Conservation (phyloP, 2,329 filamentous ascomycete species). For the Cladosporium cucumerinum region DNA sequence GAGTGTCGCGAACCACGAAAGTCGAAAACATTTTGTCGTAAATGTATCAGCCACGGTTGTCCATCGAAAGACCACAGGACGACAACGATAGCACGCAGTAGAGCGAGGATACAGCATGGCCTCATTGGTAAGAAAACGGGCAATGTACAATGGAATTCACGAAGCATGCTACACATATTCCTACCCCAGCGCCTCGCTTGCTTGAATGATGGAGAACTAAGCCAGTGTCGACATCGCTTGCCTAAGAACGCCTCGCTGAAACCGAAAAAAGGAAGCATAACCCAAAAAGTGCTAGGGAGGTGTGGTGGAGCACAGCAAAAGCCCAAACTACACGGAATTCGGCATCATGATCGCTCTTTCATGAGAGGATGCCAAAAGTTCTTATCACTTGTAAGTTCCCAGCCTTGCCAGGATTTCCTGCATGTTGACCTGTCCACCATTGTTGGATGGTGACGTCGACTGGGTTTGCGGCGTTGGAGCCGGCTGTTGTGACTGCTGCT, state of each 20-base stretch:
- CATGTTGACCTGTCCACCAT: conserved; percentile 47
- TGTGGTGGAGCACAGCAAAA: not conserved
- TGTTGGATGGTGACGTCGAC: conserved; percentile 14
- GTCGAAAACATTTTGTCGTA: not conserved
- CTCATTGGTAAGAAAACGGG: not conserved
- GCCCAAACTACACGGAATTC: not conserved
- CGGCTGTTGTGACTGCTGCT: conserved; percentile 34
- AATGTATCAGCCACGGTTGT: not conserved
- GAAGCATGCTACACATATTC: not conserved
- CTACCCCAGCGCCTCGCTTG: not conserved
- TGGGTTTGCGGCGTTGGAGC: conserved; percentile 25
- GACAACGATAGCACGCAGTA: not conserved
- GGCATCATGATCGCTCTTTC: not conserved
- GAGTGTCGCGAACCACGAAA: not conserved
- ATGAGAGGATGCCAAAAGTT: not conserved
- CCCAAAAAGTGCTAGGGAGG: not conserved
- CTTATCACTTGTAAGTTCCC: conserved; percentile 40
- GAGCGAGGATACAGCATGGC: too few species aligned
- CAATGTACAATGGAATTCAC: not conserved
- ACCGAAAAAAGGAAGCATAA: not conserved
- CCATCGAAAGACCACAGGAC: not conserved
- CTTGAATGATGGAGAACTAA: not conserved
- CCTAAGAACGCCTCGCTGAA: not conserved
- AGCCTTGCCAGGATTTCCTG: conserved; percentile 74
- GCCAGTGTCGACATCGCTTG: not conserved